Percentiles rank a stretch among this genome's conserved stretches.
These are phyloP conservation scores for Tuber umbilicatum DNA, from an alignment of 495 filamentous ascomycete species.

Conservation along the genomic window DNA sequence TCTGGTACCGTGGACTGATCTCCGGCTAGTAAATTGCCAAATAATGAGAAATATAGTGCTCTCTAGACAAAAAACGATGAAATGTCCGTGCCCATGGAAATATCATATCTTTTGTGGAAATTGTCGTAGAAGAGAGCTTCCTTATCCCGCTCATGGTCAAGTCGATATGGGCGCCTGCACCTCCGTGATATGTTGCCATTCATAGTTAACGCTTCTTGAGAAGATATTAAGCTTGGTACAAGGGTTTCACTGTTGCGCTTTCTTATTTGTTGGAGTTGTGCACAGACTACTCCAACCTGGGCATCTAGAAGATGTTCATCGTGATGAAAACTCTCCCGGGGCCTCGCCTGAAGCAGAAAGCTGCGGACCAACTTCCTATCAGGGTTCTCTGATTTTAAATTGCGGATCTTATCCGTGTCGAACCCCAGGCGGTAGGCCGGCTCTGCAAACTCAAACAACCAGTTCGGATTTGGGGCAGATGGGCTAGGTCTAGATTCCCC, in stretches of 20 bases:
- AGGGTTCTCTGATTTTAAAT: constrained; percentile 7
- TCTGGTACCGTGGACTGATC: too few relatives aligned
- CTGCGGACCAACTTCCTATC: constrained; percentile 7
- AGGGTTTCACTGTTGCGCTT: background rate
- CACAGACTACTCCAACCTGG: background rate
- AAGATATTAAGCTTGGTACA: background rate
- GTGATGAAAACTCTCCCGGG: constrained; percentile 2
- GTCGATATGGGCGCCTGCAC: constrained; percentile 15
- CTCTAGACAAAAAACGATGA: constrained; percentile 12
- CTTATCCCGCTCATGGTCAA: constrained; percentile 17
- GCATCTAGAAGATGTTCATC: background rate
- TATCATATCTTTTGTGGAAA: background rate
- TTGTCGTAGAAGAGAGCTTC: constrained; percentile 7
- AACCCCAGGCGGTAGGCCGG: constrained; percentile 8
- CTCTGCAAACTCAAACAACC: constrained; percentile 15
- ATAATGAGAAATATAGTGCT: constrained; percentile 16
- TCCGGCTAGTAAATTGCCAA: constrained; percentile 6
- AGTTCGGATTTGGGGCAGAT: background rate
- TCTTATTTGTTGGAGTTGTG: constrained; percentile 5
- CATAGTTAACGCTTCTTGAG: background rate
- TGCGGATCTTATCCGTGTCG: constrained; percentile 5
- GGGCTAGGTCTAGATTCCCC: constrained; percentile 10
- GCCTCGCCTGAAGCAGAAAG: constrained; percentile 8
- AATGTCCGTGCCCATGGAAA: background rate
- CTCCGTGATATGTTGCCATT: constrained; percentile 8